Evolutionary conservation across 345 rosid genomes (phyloP).

Genomic region (Arabidopsis arenosa): DNA sequence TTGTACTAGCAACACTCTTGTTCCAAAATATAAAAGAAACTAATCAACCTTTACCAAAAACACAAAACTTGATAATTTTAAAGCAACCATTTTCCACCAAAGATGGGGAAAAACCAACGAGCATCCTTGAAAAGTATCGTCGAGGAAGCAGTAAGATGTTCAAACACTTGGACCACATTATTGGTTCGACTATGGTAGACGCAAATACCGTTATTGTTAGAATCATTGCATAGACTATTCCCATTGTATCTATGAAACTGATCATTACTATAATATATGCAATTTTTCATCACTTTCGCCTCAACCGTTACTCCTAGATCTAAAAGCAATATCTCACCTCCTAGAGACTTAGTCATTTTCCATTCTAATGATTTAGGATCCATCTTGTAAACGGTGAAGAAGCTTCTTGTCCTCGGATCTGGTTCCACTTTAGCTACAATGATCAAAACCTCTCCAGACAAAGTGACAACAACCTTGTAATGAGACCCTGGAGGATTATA

Average conservation of each 20-base stretch:
- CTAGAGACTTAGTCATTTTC: not conserved
- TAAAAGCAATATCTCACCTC: conserved; percentile 28
- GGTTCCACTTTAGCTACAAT: too few relatives aligned
- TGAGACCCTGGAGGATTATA: too few relatives aligned
- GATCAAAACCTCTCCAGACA: too few relatives aligned
- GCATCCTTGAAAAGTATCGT: conserved; percentile 1
- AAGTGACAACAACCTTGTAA: too few relatives aligned
- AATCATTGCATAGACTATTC: not conserved
- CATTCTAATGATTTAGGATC: conserved; percentile 15
- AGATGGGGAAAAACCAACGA: conserved; percentile 16
- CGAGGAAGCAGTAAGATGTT: not conserved
- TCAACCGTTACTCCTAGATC: conserved; percentile 12
- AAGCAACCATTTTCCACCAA: conserved; percentile 11
- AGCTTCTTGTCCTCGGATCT: not conserved
- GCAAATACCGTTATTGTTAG: not conserved
- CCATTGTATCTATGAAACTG: not conserved
- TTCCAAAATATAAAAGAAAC: not conserved
- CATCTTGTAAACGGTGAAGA: not conserved
- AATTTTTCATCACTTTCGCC: conserved; percentile 1
- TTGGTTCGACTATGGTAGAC: not conserved
- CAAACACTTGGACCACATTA: not conserved
- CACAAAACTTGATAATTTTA: not conserved
- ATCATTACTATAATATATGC: not conserved
- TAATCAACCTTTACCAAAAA: not conserved
- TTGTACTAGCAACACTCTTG: not conserved